phyloP scores from a whole-genome alignment of 2,329 filamentous ascomycete genomes.

The Hypoxylon rubiginosum region DNA sequence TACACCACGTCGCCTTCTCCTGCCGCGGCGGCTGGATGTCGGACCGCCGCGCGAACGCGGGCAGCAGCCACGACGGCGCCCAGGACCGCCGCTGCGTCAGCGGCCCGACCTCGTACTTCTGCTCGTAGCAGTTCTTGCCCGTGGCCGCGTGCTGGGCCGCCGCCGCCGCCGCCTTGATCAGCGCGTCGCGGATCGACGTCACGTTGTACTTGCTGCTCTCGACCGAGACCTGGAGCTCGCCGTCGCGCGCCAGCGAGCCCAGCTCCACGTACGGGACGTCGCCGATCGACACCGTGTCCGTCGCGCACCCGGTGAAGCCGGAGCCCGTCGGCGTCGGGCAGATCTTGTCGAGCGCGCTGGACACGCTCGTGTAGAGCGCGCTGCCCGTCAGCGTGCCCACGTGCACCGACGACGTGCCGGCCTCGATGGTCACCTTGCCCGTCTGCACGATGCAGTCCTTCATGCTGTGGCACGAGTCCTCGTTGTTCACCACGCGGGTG shows the following conservation, averaged over 20 bases:
- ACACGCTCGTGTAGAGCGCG: slow-evolving; percentile 26
- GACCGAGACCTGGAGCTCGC: slow-evolving; percentile 26
- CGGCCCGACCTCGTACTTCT: slow-evolving; percentile 38
- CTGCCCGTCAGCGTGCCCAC: slow-evolving; percentile 24
- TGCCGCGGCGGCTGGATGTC: slow-evolving; percentile 9
- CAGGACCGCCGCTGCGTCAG: slow-evolving; percentile 17
- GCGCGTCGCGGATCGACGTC: slow-evolving; percentile 12
- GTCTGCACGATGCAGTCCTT: slow-evolving; percentile 25
- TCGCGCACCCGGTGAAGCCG: slow-evolving; percentile 19
- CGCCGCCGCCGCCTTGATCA: slow-evolving; percentile 19
- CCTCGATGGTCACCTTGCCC: slow-evolving; percentile 27
- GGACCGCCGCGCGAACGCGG: not conserved
- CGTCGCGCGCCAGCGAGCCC: slow-evolving; percentile 11
- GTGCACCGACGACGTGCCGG: slow-evolving; percentile 29
- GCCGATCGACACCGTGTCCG: slow-evolving; percentile 17
- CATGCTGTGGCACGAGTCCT: slow-evolving; percentile 26
- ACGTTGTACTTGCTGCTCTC: slow-evolving; percentile 34
- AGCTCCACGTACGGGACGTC: slow-evolving; percentile 11
- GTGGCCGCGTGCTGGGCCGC: slow-evolving; percentile 44
- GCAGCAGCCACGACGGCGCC: not conserved
- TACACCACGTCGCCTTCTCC: slow-evolving; percentile 25
- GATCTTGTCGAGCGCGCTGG: slow-evolving; percentile 24
- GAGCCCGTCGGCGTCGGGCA: slow-evolving; percentile 20
- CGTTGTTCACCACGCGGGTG: slow-evolving; percentile 28
- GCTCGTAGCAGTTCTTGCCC: slow-evolving; percentile 48